Conservation (phyloP, 805 yeast species). For the Candida krabiensis region DNA sequence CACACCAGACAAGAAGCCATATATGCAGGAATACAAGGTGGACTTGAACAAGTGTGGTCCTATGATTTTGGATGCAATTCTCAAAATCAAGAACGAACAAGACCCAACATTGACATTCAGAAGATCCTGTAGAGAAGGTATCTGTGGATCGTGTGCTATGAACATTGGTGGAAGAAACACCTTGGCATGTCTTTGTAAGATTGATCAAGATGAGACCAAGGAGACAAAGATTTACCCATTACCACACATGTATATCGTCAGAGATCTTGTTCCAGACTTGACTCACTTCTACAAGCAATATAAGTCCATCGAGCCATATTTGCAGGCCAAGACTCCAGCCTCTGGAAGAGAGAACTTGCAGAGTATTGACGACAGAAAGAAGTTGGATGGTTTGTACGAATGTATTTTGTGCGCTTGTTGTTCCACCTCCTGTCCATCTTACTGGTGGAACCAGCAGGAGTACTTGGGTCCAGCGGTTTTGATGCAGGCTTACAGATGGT, state of each 20-base stretch:
- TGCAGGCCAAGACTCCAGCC: slow-evolving; percentile 81
- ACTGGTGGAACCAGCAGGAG: slow-evolving; percentile 99
- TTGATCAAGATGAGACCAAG: slow-evolving; percentile 74
- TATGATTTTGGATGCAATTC: slow-evolving; percentile 92
- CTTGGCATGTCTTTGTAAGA: slow-evolving; percentile 92
- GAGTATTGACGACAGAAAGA: slow-evolving; percentile 88
- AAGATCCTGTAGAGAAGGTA: slow-evolving; percentile 99
- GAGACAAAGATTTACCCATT: slow-evolving; percentile 90
- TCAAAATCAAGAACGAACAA: slow-evolving; percentile 95
- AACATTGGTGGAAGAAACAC: slow-evolving; percentile 98
- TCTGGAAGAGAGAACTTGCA: slow-evolving; percentile 95
- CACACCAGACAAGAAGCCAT: slow-evolving; percentile 88
- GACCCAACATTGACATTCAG: slow-evolving; percentile 94
- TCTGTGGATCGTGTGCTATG: slow-evolving; percentile 99
- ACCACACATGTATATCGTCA: slow-evolving; percentile 97
- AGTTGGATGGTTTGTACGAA: slow-evolving; percentile 95
- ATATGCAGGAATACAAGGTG: slow-evolving; percentile 76
- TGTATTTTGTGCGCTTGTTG: slow-evolving; percentile 99
- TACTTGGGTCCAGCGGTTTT: slow-evolving; percentile 98
- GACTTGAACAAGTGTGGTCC: slow-evolving; percentile 95
- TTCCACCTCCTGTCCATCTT: slow-evolving; percentile 97
- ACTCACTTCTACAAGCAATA: slow-evolving; percentile 98
- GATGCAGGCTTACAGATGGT: slow-evolving; percentile 99
- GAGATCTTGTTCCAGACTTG: slow-evolving; percentile 96
- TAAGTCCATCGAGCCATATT: slow-evolving; percentile 95